Conservation (phyloP, 257 asterid species). For the Scutellaria galericulata region DNA sequence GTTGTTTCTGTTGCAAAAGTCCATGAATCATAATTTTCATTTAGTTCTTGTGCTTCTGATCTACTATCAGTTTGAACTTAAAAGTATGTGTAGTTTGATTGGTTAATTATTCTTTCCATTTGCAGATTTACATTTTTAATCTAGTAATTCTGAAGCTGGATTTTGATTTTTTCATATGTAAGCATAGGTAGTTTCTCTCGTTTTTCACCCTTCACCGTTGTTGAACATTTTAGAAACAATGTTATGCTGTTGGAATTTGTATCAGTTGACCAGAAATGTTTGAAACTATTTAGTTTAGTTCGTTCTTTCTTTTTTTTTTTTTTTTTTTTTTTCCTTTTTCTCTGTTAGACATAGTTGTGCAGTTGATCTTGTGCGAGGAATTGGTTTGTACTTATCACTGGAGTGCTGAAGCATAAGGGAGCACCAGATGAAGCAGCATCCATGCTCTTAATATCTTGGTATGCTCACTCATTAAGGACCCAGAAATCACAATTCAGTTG, state of each 20-base stretch:
- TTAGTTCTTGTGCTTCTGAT: no score
- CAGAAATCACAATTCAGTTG: conserved; percentile 56
- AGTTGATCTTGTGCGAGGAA: conserved; percentile 25
- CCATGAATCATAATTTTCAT: no score
- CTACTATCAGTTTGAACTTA: no score
- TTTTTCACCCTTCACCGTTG: neutral
- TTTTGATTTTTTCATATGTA: no score
- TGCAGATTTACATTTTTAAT: neutral
- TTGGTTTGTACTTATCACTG: neutral
- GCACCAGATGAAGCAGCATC: no score
- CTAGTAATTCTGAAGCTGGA: neutral
- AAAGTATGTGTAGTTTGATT: neutral
- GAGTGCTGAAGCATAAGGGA: no score
- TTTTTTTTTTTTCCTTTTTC: neutral
- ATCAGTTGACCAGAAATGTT: neutral
- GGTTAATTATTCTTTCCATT: neutral
- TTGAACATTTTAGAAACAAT: neutral
- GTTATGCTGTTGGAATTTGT: neutral
- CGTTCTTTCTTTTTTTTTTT: no score
- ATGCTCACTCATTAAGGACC: conserved; percentile 40
- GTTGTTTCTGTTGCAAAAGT: neutral
- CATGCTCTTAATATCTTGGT: no score
- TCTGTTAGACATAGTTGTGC: neutral
- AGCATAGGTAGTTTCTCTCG: neutral
- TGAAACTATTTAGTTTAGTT: neutral